Percentiles rank a stretch among this genome's conserved stretches.
These are phyloP conservation scores for Lizonia empirigonia DNA, from an alignment of 2,329 filamentous ascomycete species.

Conservation along the genomic window DNA sequence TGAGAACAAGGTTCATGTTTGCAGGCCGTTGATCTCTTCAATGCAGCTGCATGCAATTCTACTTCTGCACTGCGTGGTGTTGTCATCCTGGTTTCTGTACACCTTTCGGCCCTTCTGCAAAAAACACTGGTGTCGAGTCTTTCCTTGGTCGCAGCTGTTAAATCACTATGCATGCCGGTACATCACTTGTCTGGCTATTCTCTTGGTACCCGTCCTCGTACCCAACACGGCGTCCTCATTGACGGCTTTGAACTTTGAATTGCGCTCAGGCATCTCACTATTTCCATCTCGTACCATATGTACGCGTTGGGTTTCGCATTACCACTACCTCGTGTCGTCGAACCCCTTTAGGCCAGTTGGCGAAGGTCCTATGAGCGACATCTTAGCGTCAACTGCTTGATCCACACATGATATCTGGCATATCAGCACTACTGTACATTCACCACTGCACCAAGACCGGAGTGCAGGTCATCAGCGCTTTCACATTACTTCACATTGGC, in stretches of 20 bases:
- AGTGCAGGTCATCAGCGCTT: slow-evolving; percentile 12
- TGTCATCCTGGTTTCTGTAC: slow-evolving; percentile 1
- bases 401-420: slow-evolving; percentile 18
- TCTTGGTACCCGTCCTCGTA: not conserved
- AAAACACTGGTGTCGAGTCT: not conserved
- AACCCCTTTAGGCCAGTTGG: not conserved
- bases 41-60: not conserved
- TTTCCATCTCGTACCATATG: not conserved
- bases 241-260: not conserved
- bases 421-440: slow-evolving; percentile 14
- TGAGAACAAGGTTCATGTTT: not conserved
- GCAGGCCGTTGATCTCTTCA: not conserved
- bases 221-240: not conserved
- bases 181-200: not conserved
- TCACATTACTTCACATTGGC: not conserved
- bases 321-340: not conserved
- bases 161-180: slow-evolving; percentile 2
- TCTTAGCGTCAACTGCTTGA: not conserved
- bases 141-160: not conserved
- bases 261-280: not conserved
- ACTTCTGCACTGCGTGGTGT: not conserved
- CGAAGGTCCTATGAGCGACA: not conserved
- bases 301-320: not conserved
- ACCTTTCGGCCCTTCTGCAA: slow-evolving; percentile 9
- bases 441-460: slow-evolving; percentile 13